Evolutionary conservation across 768 basidiomycete species (phyloP).

Genomic region (Leccinum variicolor): DNA sequence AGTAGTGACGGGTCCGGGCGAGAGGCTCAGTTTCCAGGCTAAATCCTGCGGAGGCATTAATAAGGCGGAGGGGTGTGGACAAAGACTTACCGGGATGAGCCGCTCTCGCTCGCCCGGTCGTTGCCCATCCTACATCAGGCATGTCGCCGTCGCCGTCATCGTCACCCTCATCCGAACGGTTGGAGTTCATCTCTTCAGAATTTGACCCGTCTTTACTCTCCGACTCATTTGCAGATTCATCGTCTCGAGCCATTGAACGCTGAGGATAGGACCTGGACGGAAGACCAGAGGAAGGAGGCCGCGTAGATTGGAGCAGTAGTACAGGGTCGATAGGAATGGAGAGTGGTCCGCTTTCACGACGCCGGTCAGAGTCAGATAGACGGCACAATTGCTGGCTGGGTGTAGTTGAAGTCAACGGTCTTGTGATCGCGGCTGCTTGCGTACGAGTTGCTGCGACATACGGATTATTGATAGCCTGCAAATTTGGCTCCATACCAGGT

Average conservation of each 20-base stretch:
- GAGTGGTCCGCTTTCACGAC: too few species aligned
- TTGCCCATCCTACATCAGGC: neutral
- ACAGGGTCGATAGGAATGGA: too few species aligned
- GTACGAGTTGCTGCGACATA: neutral
- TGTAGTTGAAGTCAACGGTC: too few species aligned
- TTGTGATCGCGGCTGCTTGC: neutral
- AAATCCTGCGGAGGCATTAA: neutral
- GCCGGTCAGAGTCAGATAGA: too few species aligned
- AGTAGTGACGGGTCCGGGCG: neutral
- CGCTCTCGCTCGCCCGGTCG: neutral
- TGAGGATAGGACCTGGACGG: too few species aligned
- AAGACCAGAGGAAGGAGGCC: too few species aligned
- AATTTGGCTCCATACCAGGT: neutral
- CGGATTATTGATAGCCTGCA: neutral
- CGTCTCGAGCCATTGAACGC: too few species aligned
- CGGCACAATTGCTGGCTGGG: too few species aligned
- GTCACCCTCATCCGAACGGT: too few species aligned
- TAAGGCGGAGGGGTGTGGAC: too few species aligned
- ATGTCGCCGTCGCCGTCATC: neutral
- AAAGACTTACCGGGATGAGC: neutral
- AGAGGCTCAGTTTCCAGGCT: neutral
- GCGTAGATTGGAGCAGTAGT: too few species aligned
- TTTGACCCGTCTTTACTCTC: neutral
- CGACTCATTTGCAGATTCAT: neutral
- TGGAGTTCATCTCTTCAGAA: too few species aligned